Conservation (phyloP, 495 filamentous ascomycete genomes). For the Pyronema domesticum region DNA sequence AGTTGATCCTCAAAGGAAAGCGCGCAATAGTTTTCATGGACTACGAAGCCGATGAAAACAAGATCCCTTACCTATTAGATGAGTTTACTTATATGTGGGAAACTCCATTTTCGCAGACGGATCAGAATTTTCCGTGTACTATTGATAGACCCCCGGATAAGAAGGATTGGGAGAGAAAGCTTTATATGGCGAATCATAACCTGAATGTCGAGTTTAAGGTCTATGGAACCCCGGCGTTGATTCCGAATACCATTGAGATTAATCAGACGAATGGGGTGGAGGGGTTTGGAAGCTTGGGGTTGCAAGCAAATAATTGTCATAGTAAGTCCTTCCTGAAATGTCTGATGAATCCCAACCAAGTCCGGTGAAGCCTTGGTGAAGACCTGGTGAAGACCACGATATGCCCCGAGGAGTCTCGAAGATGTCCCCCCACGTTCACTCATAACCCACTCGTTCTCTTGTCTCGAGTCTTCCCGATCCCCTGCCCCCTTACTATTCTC, state of each 20-base stretch:
- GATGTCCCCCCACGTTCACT: no score
- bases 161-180: constrained; percentile 36
- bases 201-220: constrained; percentile 56
- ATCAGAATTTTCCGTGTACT: constrained; percentile 46
- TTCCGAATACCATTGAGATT: constrained; percentile 52
- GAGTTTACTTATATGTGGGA: constrained; percentile 65
- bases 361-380: no score
- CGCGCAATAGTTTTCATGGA: constrained; percentile 54
- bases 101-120: constrained; percentile 51
- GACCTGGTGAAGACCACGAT: no score
- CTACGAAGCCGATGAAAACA: constrained; percentile 65
- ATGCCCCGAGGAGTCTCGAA: no score
- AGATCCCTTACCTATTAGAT: constrained; percentile 56
- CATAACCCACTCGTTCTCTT: no score
- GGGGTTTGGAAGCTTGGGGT: constrained; percentile 52
- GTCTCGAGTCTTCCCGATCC: no score
- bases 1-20: constrained; percentile 52
- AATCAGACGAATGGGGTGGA: constrained; percentile 51
- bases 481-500: no score
- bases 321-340: background rate
- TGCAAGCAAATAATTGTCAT: constrained; percentile 47
- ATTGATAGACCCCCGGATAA: constrained; percentile 49
- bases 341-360: background rate
- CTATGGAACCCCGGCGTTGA: constrained; percentile 42
- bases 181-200: constrained; percentile 92